phyloP scores from a whole-genome alignment of 306 rosid genomes.

The Quercus engelmannii region DNA sequence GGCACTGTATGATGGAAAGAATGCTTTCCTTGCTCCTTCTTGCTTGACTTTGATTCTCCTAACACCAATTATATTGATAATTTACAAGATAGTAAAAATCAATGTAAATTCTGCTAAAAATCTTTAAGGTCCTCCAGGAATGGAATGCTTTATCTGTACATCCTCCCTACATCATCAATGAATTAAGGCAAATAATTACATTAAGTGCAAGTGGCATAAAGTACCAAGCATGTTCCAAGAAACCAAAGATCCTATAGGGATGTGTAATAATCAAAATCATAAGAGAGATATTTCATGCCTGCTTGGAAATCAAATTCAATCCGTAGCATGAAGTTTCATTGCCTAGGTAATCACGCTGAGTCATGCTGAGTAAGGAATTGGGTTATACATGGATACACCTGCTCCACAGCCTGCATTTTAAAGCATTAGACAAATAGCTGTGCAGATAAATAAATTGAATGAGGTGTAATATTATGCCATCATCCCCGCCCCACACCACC shows the following conservation, averaged over 20 bases:
- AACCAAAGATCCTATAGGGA: neutral
- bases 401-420: slow-evolving; percentile 73
- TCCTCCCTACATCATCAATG: neutral
- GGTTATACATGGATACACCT: slow-evolving; percentile 76
- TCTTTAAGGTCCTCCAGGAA: neutral
- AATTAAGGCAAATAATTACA: neutral
- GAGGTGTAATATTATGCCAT: neutral
- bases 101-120: neutral
- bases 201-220: slow-evolving; percentile 5
- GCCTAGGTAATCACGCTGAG: slow-evolving; percentile 34
- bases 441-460: slow-evolving; percentile 2
- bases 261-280: slow-evolving; percentile 8
- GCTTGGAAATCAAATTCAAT: slow-evolving; percentile 24
- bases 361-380: slow-evolving; percentile 70
- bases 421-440: slow-evolving; percentile 27
- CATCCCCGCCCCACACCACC: no score
- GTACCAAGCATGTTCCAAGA: neutral
- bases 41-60: slow-evolving; percentile 11
- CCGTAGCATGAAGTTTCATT: slow-evolving; percentile 14
- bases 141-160: slow-evolving; percentile 3
- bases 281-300: slow-evolving; percentile 12
- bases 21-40: neutral
- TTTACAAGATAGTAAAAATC: neutral
- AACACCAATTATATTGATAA: neutral
- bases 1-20: neutral